A percentile compares a stretch with the other conserved stretches of the same genome.
phyloP scores from a whole-genome alignment of 1,284 basidiomycete species.

The Chondrostereum purpureum region DNA sequence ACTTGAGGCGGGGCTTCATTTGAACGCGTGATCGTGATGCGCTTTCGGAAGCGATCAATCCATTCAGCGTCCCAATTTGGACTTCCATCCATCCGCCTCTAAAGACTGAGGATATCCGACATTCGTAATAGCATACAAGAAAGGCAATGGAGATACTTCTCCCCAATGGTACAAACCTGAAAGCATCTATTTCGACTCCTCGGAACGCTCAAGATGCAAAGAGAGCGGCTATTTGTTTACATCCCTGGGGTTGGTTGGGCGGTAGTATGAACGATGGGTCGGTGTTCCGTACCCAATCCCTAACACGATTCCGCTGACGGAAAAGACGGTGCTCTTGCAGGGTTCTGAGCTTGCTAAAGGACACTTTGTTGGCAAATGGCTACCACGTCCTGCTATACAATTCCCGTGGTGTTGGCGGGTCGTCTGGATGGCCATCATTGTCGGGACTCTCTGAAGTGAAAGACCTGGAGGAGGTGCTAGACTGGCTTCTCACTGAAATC shows the following conservation, averaged over 20 bases:
- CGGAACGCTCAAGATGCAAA: constrained; percentile 10
- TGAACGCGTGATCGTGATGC: too few species aligned
- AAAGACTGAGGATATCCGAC: too few species aligned
- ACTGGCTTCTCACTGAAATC: constrained; percentile 39
- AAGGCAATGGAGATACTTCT: too few species aligned
- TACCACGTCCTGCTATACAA: constrained; percentile 68
- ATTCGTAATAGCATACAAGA: too few species aligned
- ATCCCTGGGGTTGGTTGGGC: constrained; percentile 77
- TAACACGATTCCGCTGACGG: not conserved
- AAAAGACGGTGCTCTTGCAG: constrained; percentile 15
- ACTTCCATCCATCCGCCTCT: too few species aligned
- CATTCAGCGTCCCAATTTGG: too few species aligned
- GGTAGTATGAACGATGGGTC: constrained; percentile 70
- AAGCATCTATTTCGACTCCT: constrained; percentile 13
- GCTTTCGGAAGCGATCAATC: too few species aligned
- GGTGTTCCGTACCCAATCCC: constrained; percentile 21
- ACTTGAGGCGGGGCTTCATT: too few species aligned
- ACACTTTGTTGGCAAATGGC: constrained; percentile 32
- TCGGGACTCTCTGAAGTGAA: constrained; percentile 61
- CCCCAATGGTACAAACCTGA: constrained; percentile 12
- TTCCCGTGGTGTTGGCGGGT: constrained; percentile 67
- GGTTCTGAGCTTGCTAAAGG: constrained; percentile 28
- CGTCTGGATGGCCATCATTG: constrained; percentile 63
- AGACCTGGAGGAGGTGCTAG: constrained; percentile 58
- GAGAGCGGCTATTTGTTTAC: constrained; percentile 49